Base-by-base conservation (phyloP, 305 asterid species). In the Withania somnifera region DNA sequence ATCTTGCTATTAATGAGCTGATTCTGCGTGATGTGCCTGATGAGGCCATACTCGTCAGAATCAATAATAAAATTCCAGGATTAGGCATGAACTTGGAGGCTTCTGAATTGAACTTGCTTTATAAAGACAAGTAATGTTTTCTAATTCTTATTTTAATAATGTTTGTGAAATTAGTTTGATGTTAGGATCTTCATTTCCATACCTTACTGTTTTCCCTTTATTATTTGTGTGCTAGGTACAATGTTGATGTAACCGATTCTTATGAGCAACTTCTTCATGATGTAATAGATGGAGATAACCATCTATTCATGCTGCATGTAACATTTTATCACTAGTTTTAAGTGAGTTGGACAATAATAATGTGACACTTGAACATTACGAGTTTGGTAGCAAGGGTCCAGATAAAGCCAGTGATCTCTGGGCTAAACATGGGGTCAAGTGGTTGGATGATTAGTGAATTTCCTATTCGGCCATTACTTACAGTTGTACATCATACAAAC, bases 241-340 rank as follows among this genome's bases (percentile, higher is more conserved):
- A 83, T 11, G 11, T 82, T 24, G 90, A 87, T 71, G 87, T 87
- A 19, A 85, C 90, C 4, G 91, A 90, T 85, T 85, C 91, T 0
- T 88, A 90, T 38, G 92, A 90, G 87, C 91, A 90, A 83, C 90
- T 90, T 40, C 84, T 90, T 22, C 90, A 87, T 40, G 91, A 88
- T 77, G 91, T 87, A 19, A 84, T 88, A 13, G 90, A 88, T 78
- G 91, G 91, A 56, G 93, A 90, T 67, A 90, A 87, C 83, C 91
- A 90, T 80, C 79, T 88, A 45, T 88, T 88, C 83, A 88, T 90
- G 87, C 93, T 76, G 88, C 89, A 30, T 87, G 91, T 90, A 84
- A 73, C 73, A 81, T 88, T 34, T 84, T 88, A 67, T 87, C 89
- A 56, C 89, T 88, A 20, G 87, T 89, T 56, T 78, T 89, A 82